Evolutionary conservation across 2,329 filamentous ascomycete genomes (phyloP), one percentile per base, ranked within the genome.

Genomic region (Scytalidium lignicola): DNA sequence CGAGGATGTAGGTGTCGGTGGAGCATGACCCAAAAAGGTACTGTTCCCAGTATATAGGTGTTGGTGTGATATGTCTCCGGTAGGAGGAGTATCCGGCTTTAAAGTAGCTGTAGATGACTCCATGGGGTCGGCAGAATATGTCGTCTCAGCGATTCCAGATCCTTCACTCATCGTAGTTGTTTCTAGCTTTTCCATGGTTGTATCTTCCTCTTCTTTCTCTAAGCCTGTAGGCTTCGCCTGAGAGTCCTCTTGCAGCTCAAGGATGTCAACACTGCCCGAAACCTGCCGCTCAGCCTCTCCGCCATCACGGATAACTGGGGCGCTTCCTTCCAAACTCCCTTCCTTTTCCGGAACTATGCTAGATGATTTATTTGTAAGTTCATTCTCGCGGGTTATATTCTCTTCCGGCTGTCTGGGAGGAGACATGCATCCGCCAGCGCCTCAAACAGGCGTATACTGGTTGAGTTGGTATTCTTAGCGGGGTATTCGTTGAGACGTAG

Each of bases 11-110:
- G 68, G 72, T 47, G 67, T 74, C 58, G 68, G 70, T 1, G 71
- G 74, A 22, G 71, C 74, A 48, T 72, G 69, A 53, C 73, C 71
- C 18, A 75, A 65, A 61, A 80, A 82, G 29, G 68, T 65, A 32
- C 52, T 44, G n/a, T 57, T 55, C 13, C 54, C 44, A 40, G 53
- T 51, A 41, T 55, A 55, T 32, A 58, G 49, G 44, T 50, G 47
- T 39, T 51, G 50, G 13, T 44, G 17, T 23, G 41, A 15, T 6
- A 32, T 22, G 20, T 47, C 42, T 29, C 44, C 53, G 29, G 49
- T 23, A 21, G 52, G 46, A n/a, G 19, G 37, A 41, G 44, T 29
- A n/a, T 54, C 48, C 32, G 64, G 62, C 45, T 59, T 65, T 42
- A 67, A 46, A 18, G 64, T 67, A 39, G 61, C 62, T 18, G 59